Evolutionary conservation across 2,329 filamentous ascomycete genomes (phyloP).

Genomic region (Bipolaris cookei): DNA sequence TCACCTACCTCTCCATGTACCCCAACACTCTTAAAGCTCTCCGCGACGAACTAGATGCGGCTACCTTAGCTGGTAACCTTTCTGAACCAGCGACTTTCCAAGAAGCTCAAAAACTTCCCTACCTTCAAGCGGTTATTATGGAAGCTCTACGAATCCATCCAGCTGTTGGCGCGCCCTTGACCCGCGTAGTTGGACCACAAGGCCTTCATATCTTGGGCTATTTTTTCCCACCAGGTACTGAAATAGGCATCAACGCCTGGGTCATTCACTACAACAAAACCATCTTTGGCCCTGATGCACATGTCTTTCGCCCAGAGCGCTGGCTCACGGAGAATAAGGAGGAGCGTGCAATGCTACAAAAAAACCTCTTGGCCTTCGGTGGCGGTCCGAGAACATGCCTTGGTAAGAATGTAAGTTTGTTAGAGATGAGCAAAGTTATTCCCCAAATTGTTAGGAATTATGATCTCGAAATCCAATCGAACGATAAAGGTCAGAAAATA

Average conservation of each 20-base stretch:
- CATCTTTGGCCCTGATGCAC: conserved; percentile 50
- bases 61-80: conserved; percentile 11
- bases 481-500: too few relatives aligned
- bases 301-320: conserved; percentile 53
- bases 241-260: conserved; percentile 56
- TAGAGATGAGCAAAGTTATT: conserved; percentile 32
- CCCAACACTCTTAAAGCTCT: conserved; percentile 30
- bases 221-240: conserved; percentile 52
- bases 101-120: conserved; percentile 53
- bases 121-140: conserved; percentile 51
- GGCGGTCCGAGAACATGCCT: conserved; percentile 27
- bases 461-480: conserved; percentile 22
- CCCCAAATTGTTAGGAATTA: conserved; percentile 28
- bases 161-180: conserved; percentile 50
- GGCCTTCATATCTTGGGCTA: conserved; percentile 41
- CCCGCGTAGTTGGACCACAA: conserved; percentile 46
- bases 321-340: conserved; percentile 41
- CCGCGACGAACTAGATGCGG: conserved; percentile 27
- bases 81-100: conserved; percentile 23
- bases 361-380: conserved; percentile 28
- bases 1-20: conserved; percentile 55
- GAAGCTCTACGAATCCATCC: conserved; percentile 54
- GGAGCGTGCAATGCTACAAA: conserved; percentile 12
- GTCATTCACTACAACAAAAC: conserved; percentile 50
- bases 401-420: conserved; percentile 33